Conservation (phyloP, 306 rosid genomes). For the Quercus cerris region DNA sequence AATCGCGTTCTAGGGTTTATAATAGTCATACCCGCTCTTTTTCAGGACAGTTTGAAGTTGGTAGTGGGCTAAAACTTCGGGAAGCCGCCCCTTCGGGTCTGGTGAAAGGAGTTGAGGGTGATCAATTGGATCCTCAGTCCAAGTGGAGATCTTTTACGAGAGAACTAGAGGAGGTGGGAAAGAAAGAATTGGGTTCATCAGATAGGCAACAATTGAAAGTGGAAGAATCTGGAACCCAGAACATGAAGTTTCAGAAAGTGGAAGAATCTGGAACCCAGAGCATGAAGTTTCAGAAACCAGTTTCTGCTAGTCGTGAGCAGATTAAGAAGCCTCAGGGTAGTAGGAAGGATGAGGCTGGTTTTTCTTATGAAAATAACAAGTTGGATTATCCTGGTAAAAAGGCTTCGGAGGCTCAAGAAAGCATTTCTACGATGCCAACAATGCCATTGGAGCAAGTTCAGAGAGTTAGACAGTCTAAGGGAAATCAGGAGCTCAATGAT, state of each 20-base stretch:
- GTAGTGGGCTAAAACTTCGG: slow-evolving; percentile 44
- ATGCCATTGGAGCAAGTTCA: slow-evolving; percentile 54
- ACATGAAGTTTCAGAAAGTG: slow-evolving; percentile 53
- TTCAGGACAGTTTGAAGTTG: slow-evolving; percentile 73
- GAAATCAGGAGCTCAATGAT: slow-evolving; percentile 87
- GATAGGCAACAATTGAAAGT: slow-evolving; percentile 28
- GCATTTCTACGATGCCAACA: slow-evolving; percentile 23
- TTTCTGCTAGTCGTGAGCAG: slow-evolving; percentile 35
- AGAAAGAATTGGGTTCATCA: slow-evolving; percentile 29
- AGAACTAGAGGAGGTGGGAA: slow-evolving; percentile 33
- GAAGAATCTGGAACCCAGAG: slow-evolving; percentile 52
- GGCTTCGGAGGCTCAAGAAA: slow-evolving; percentile 44
- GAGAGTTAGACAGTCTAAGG: slow-evolving; percentile 80
- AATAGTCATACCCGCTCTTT: slow-evolving; percentile 68
- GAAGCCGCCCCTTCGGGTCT: slow-evolving; percentile 39
- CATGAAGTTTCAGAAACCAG: slow-evolving; percentile 55
- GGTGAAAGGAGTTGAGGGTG: slow-evolving; percentile 33
- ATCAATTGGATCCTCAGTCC: slow-evolving; percentile 48
- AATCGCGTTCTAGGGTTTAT: slow-evolving; percentile 45
- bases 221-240: slow-evolving; percentile 51
- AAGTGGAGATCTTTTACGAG: slow-evolving; percentile 39
- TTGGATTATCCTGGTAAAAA: slow-evolving; percentile 41
- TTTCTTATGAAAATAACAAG: slow-evolving; percentile 40
- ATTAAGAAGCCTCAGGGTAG: slow-evolving; percentile 40
- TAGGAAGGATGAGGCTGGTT: slow-evolving; percentile 46